Conservation (phyloP, 208 protist genomes). For the Hexamita inflata region DNA sequence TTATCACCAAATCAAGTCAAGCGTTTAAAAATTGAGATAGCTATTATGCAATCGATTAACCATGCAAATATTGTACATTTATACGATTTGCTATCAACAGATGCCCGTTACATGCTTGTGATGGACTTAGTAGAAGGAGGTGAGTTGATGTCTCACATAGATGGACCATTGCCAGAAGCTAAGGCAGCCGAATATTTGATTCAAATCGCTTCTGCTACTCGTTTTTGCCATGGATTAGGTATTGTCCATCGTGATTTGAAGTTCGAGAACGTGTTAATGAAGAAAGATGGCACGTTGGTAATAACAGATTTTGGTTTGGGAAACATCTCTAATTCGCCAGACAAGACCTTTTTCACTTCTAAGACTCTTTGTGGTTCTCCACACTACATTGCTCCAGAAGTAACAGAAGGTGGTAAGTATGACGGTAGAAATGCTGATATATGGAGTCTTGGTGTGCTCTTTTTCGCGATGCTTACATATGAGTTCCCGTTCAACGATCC, state of each 20-base stretch:
- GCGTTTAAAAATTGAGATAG: constrained; percentile 13
- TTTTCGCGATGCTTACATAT: constrained; percentile 23
- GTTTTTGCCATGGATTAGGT: constrained; percentile 8
- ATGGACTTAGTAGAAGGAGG: constrained; percentile 1
- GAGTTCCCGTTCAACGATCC: constrained; percentile 19
- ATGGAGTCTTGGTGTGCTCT: constrained; percentile 25
- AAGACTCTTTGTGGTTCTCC: constrained; percentile 34
- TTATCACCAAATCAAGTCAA: neutral
- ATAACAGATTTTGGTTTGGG: constrained; percentile 22
- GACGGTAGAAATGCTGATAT: constrained; percentile 26
- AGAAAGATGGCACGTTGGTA: neutral
- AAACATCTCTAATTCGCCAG: constrained; percentile 2
- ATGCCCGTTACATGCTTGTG: neutral
- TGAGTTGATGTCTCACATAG: constrained; percentile 1
- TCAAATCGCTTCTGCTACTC: constrained; percentile 1
- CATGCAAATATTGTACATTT: constrained; percentile 22
- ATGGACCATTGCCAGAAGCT: neutral
- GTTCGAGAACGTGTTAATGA: constrained; percentile 14
- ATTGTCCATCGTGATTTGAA: constrained; percentile 16
- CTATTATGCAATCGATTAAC: neutral
- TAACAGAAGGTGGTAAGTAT: neutral
- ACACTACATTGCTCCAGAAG: constrained; percentile 36
- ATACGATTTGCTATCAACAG: neutral
- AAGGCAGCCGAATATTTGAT: constrained; percentile 8
- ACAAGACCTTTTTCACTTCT: constrained; percentile 3